Conservation (phyloP, 2,329 filamentous ascomycete genomes). For the Ustilaginoidea virens region DNA sequence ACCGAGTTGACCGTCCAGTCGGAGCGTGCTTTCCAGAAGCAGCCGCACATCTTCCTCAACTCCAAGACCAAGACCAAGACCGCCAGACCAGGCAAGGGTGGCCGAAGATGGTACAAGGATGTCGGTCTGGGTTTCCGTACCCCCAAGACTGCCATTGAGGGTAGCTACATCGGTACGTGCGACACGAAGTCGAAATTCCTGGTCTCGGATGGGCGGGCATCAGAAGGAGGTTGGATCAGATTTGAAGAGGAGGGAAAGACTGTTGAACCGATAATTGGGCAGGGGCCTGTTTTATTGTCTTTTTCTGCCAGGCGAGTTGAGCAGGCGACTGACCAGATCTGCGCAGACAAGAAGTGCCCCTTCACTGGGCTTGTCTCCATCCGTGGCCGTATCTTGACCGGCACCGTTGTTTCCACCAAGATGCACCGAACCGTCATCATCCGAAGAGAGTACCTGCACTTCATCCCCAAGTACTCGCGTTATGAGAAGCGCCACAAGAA, state of each 20-base stretch:
- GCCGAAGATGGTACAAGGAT: slow-evolving; percentile 96
- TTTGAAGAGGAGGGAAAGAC: too few species aligned
- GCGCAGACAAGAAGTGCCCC: slow-evolving; percentile 98
- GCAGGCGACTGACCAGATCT: slow-evolving; percentile 2
- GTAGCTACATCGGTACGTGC: slow-evolving; percentile 92
- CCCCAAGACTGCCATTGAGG: slow-evolving; percentile 97
- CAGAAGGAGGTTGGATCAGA: neutral
- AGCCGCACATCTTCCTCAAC: slow-evolving; percentile 99
- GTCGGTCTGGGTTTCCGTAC: slow-evolving; percentile 98
- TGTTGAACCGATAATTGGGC: too few species aligned
- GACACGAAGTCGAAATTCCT: slow-evolving; percentile 6
- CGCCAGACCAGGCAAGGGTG: slow-evolving; percentile 76
- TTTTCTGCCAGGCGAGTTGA: too few species aligned
- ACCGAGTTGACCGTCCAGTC: slow-evolving; percentile 99
- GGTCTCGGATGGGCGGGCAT: too few species aligned
- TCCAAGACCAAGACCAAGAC: slow-evolving; percentile 81
- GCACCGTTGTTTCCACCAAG: slow-evolving; percentile 98
- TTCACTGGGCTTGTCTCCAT: slow-evolving; percentile 99
- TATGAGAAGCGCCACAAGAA: slow-evolving; percentile 99
- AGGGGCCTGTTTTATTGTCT: too few species aligned
- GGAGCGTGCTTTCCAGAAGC: slow-evolving; percentile 99
- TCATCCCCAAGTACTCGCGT: slow-evolving; percentile 98
- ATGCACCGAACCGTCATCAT: slow-evolving; percentile 99
- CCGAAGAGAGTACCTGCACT: slow-evolving; percentile 99
- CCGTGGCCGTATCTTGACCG: slow-evolving; percentile 99